Evolutionary conservation across 768 basidiomycete species (phyloP).

Genomic region (Phaeotremella skinneri): DNA sequence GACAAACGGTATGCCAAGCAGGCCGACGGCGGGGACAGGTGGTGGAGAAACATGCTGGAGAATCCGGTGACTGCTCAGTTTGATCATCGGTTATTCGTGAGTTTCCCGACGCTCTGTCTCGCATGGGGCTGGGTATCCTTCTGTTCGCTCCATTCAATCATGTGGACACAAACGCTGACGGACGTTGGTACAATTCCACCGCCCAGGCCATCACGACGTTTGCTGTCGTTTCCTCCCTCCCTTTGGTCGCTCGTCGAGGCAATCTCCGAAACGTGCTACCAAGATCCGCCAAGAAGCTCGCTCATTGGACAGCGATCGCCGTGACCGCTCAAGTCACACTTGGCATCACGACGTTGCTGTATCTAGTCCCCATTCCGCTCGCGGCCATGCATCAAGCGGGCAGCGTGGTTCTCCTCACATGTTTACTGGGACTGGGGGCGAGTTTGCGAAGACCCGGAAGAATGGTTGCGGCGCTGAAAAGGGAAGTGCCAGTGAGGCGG

Average conservation of each 20-base stretch:
- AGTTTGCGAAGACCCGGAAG: slow-evolving; percentile 67
- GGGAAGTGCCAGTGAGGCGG: not conserved
- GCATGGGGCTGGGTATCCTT: not conserved
- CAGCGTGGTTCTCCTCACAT: slow-evolving; percentile 79
- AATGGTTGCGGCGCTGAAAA: slow-evolving; percentile 58
- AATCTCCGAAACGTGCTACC: slow-evolving; percentile 60
- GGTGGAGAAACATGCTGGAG: slow-evolving; percentile 95
- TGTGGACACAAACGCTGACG: not conserved
- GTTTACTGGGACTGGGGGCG: slow-evolving; percentile 72
- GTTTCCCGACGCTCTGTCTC: slow-evolving; percentile 46
- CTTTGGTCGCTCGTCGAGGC: slow-evolving; percentile 52
- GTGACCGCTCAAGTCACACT: slow-evolving; percentile 67
- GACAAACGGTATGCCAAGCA: slow-evolving; percentile 70
- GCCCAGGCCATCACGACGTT: slow-evolving; percentile 81
- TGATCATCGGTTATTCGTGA: slow-evolving; percentile 84
- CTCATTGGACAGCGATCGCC: slow-evolving; percentile 57
- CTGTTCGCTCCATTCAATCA: not conserved
- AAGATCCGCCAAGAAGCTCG: slow-evolving; percentile 66
- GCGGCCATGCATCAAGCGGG: slow-evolving; percentile 96
- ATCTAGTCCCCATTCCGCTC: slow-evolving; percentile 86
- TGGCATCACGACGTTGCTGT: slow-evolving; percentile 77
- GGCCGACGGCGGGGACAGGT: slow-evolving; percentile 69
- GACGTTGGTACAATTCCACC: slow-evolving; percentile 11
- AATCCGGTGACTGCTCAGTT: slow-evolving; percentile 98
- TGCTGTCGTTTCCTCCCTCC: slow-evolving; percentile 64